Evolutionary conservation across 225 moss, liverwort and hornwort genomes (phyloP).

Genomic region (Polytrichum commune): DNA sequence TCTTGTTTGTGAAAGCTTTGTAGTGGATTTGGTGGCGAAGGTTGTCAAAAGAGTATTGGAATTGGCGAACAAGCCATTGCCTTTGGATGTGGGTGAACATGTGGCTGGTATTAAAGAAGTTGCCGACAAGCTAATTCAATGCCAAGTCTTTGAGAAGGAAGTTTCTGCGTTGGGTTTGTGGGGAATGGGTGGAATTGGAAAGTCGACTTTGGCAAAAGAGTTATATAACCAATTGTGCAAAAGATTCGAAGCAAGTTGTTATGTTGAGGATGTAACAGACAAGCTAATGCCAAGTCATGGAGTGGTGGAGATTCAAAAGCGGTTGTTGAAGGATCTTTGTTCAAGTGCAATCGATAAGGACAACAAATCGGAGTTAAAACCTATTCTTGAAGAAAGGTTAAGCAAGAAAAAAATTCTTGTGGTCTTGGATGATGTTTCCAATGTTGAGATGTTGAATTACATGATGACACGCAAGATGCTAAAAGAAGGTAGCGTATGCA

Average conservation of each 20-base stretch:
- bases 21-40: not conserved
- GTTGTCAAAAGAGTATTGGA: not conserved
- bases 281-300: not conserved
- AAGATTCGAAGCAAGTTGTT: not conserved
- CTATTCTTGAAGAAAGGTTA: not conserved
- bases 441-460: not conserved
- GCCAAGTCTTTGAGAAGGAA: too few relatives aligned
- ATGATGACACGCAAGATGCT: not conserved
- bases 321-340: not conserved
- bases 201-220: slow-evolving; percentile 8
- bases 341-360: not conserved
- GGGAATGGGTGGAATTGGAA: slow-evolving; percentile 15
- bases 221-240: not conserved
- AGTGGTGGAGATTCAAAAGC: not conserved
- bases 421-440: not conserved
- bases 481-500: not conserved
- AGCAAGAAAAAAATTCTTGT: not conserved
- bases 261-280: not conserved
- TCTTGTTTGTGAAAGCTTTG: not conserved
- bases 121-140: not conserved
- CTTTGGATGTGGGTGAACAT: not conserved
- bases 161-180: not conserved
- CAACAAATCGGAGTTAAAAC: not conserved
- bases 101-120: not conserved
- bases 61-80: not conserved